Percentiles rank a stretch among this genome's conserved stretches.
Conservation (phyloP, 495 filamentous ascomycete species). For the Penicillium paradoxum region DNA sequence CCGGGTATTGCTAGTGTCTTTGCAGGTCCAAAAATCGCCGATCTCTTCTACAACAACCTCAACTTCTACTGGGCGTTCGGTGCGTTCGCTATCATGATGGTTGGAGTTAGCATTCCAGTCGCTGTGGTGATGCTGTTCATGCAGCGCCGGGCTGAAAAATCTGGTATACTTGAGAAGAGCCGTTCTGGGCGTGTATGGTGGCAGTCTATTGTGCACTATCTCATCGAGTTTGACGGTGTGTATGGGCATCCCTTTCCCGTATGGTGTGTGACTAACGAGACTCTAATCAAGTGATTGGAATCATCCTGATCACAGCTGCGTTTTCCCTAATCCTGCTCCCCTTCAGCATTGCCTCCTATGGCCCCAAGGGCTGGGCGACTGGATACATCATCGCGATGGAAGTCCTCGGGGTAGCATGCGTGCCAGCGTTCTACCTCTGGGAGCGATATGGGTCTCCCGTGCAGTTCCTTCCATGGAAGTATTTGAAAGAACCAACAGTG, state of each 20-base stretch:
- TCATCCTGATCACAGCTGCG: slow-evolving; percentile 49
- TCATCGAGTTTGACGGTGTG: slow-evolving; percentile 19
- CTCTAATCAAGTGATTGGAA: slow-evolving; percentile 33
- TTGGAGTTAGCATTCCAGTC: slow-evolving; percentile 31
- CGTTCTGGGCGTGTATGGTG: slow-evolving; percentile 17
- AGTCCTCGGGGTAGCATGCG: slow-evolving; percentile 47
- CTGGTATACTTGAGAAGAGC: slow-evolving; percentile 23
- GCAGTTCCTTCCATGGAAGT: slow-evolving; percentile 50
- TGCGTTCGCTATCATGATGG: slow-evolving; percentile 47
- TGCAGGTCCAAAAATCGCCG: slow-evolving; percentile 15
- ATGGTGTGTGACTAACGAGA: background rate
- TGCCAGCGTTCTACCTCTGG: slow-evolving; percentile 50
- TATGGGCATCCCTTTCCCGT: background rate
- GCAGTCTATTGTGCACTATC: slow-evolving; percentile 14
- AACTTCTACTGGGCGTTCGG: slow-evolving; percentile 56
- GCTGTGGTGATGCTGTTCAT: slow-evolving; percentile 44
- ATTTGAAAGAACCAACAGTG: slow-evolving; percentile 56
- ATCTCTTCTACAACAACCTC: slow-evolving; percentile 11
- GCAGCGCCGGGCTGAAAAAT: slow-evolving; percentile 43
- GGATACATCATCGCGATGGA: slow-evolving; percentile 49
- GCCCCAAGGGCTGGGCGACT: slow-evolving; percentile 41
- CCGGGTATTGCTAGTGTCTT: slow-evolving; percentile 53
- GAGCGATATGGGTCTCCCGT: slow-evolving; percentile 49
- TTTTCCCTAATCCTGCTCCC: slow-evolving; percentile 49
- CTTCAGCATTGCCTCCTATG: slow-evolving; percentile 44